Percentiles rank a stretch among this genome's conserved stretches.
These are phyloP conservation scores for Tolypocladium tundrense DNA, from an alignment of 2,329 filamentous ascomycete species.

Conservation along the genomic window DNA sequence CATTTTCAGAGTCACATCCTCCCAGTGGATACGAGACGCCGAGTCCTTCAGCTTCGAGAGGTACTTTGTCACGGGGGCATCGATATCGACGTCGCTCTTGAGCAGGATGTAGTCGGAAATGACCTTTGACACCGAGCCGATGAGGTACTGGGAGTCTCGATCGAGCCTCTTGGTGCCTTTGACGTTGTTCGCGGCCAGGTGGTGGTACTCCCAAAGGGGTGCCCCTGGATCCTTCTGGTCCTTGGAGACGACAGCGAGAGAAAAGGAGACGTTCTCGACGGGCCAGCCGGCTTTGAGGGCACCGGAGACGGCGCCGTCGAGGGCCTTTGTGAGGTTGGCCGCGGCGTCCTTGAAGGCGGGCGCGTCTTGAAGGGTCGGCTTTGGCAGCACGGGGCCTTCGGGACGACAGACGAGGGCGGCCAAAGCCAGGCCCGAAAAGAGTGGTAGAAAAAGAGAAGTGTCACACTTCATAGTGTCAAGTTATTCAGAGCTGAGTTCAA, in stretches of 20 bases:
- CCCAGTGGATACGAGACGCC: constrained; percentile 20
- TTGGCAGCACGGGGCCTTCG: constrained; percentile 19
- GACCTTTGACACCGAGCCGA: constrained; percentile 29
- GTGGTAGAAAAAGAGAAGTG: not conserved
- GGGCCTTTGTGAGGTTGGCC: constrained; percentile 13
- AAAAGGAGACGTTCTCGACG: constrained; percentile 26
- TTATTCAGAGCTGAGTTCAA: too few relatives aligned
- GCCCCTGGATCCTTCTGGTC: constrained; percentile 13
- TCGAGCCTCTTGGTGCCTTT: constrained; percentile 21
- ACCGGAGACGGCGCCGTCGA: constrained; percentile 20
- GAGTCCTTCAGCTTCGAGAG: constrained; percentile 19
- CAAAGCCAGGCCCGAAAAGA: not conserved
- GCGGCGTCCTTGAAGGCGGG: constrained; percentile 17
- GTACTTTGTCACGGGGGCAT: constrained; percentile 21
- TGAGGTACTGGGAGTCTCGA: constrained; percentile 28
- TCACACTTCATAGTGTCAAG: not conserved
- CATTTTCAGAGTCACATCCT: constrained; percentile 24
- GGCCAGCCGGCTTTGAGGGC: constrained; percentile 23
- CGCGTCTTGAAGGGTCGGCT: constrained; percentile 9
- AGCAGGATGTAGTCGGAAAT: constrained; percentile 26
- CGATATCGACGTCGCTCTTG: constrained; percentile 21
- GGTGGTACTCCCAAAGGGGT: constrained; percentile 31
- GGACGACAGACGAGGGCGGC: constrained; percentile 16
- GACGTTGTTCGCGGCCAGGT: constrained; percentile 21
- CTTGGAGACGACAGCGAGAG: constrained; percentile 22